Evolutionary conservation across 2,329 filamentous ascomycete genomes (phyloP), one percentile per base, ranked within the genome.

Genomic region (Alternaria longipes): DNA sequence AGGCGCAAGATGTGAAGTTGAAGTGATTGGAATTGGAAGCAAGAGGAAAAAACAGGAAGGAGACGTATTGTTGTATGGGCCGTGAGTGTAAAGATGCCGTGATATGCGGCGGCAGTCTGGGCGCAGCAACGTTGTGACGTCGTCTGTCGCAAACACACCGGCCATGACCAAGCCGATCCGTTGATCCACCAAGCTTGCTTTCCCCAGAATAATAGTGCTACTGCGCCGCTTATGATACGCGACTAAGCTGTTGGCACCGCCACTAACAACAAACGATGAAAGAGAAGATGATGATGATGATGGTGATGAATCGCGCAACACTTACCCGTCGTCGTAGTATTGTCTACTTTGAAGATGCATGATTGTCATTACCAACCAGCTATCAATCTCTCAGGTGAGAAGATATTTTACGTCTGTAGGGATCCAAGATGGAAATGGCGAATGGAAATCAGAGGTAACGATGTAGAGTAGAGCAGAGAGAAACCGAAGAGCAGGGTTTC

Each of bases 261-360:
- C 59, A 61, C 54, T 16, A 40, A n/a, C 36, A 16, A 24, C n/a
- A 52, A 40, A 44, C 11, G 34, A 60, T 41, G 36, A 4, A 16
- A 52, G 46, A n/a, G 22, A 50, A 20, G 32, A 50, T 40, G 20
- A 50, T 12, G 32, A 36, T n/a, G 14, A 38, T 38, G 32, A n/a
- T 34, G 32, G 6, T 8, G 26, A 47, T 22, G 14, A 38, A 40
- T 30, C 26, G 54, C 24, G 57, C 42, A 49, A 22, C 50, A 74
- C 71, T 44, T 70, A 75, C 69, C 32, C 34, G 42, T 67, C 63
- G 41, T 61, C 61, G 26, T 63, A 66, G 34, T 60, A 22, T 24
- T 71, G 66, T 63, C 72, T 68, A 54, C 67, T 54, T 34, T 65
- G 59, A n/a, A 74, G 57, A 60, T 63, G 41, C 64, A 68, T 30